Evolutionary conservation across 2,329 filamentous ascomycete genomes (phyloP).

Genomic region (Calonectria pseudoreteaudii): DNA sequence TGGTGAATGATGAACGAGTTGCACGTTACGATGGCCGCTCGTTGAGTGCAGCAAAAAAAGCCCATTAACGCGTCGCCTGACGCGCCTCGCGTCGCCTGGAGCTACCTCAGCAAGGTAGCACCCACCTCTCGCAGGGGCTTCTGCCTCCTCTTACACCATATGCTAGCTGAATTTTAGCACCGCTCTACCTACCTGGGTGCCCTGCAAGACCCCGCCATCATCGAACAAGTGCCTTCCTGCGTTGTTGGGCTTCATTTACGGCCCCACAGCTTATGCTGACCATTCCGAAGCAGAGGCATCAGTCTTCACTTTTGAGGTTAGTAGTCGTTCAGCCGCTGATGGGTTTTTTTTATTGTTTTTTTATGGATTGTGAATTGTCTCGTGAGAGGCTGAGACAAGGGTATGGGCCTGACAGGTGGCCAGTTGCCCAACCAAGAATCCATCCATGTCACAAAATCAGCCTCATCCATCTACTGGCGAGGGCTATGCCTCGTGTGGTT

Average conservation of each 20-base stretch:
- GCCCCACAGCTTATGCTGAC: not conserved
- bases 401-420: not conserved
- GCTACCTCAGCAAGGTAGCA: not conserved
- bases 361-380: not conserved
- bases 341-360: not conserved
- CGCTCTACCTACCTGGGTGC: not conserved
- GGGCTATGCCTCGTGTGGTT: not conserved
- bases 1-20: not conserved
- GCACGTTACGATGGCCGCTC: not conserved
- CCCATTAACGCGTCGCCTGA: conserved; percentile 31
- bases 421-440: not conserved
- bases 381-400: not conserved
- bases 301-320: not conserved
- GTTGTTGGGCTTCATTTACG: not conserved
- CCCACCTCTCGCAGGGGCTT: not conserved
- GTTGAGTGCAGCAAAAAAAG: conserved; percentile 5
- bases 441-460: not conserved
- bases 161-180: conserved; percentile 1
- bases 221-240: not conserved
- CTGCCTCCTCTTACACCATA: not conserved
- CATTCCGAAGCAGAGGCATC: not conserved
- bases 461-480: not conserved
- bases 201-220: not conserved
- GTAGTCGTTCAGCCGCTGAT: not conserved
- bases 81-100: conserved; percentile 25